Evolutionary conservation across 2,329 filamentous ascomycete species (phyloP), one percentile per base, ranked within the genome.

Genomic region (Pyrenophora seminiperda): DNA sequence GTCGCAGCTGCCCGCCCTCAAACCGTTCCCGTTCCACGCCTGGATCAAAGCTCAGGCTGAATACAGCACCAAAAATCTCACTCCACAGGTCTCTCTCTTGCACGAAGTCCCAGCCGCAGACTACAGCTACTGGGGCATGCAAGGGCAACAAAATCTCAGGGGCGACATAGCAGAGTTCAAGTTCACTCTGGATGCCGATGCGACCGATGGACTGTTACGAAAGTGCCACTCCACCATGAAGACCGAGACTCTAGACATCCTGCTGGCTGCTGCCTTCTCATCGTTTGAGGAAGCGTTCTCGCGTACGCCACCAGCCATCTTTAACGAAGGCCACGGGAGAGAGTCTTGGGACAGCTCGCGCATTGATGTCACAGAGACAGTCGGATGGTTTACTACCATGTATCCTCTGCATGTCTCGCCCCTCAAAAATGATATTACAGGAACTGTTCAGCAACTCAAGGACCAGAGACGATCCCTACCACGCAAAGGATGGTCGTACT

Each of bases 401-500:
- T 43, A 32, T 32, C 54, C 57, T 14, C 20, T 71, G 2, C 66
- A 78, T 75, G 4, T 94, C 17, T 22, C 34, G 7, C 37, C 37
- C 17, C 7, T 27, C 13, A 17, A 39, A 22, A 3, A 14, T 22
- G 24, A 41, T 31, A 14, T 31, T 17, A 20, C 15, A n/a, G 38
- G 27, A 7, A 19, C 15, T n/a, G 7, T 41, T n/a, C 24, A 95
- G 11, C 37, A 41, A 20, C 22, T 47, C 4, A 47, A 41, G 41
- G 24, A 51, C 42, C 19, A 27, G 37, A 24, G 54, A 36, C 18
- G 54, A 45, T 10, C 18, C n/a, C 10, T 50, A 14, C 43, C 43
- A 22, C 14, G 34, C 6, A 32, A 33, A 7, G 43, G 43, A 7
- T 20, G 15, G 17, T 17, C 34, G 14, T 47, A 47, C 29, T 47